Conservation (phyloP, 495 filamentous ascomycete species). For the Lasiosphaeria miniovina region DNA sequence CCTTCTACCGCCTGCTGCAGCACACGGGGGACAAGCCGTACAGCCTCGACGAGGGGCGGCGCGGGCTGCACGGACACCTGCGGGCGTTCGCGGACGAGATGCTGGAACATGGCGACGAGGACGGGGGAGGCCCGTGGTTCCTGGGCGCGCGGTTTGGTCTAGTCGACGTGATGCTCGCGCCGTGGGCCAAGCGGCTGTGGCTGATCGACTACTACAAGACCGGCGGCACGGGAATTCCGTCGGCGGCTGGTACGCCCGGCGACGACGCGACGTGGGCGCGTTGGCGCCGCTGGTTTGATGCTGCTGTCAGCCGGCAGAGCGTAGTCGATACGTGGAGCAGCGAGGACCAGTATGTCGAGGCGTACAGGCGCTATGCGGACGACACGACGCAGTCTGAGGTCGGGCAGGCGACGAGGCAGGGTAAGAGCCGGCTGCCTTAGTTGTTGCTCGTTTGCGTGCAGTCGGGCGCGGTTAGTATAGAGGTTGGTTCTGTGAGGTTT, state of each 20-base stretch:
- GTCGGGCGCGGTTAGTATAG: background rate
- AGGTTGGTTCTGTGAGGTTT: too few relatives aligned
- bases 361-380: slow-evolving; percentile 69
- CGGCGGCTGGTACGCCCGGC: slow-evolving; percentile 22
- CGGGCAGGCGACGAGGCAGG: slow-evolving; percentile 63
- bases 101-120: slow-evolving; percentile 17
- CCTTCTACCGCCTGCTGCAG: slow-evolving; percentile 64
- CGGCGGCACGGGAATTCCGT: slow-evolving; percentile 57
- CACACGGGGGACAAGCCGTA: slow-evolving; percentile 52
- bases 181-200: slow-evolving; percentile 66
- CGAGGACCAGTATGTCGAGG: slow-evolving; percentile 57
- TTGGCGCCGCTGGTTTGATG: slow-evolving; percentile 60
- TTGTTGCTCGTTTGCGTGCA: background rate
- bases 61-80: slow-evolving; percentile 50
- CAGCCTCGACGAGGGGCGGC: slow-evolving; percentile 38
- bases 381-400: slow-evolving; percentile 68
- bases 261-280: slow-evolving; percentile 54
- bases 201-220: slow-evolving; percentile 68
- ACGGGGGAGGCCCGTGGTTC: slow-evolving; percentile 59
- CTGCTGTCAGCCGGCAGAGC: slow-evolving; percentile 53
- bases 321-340: slow-evolving; percentile 61
- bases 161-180: slow-evolving; percentile 63
- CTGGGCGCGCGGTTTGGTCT: slow-evolving; percentile 53
- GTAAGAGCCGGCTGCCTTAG: slow-evolving; percentile 52
- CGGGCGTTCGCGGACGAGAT: slow-evolving; percentile 59